These are phyloP conservation scores for Mucor lusitanicus DNA, from an alignment of 371 early-diverging fungal genomes.

Conservation along the genomic window DNA sequence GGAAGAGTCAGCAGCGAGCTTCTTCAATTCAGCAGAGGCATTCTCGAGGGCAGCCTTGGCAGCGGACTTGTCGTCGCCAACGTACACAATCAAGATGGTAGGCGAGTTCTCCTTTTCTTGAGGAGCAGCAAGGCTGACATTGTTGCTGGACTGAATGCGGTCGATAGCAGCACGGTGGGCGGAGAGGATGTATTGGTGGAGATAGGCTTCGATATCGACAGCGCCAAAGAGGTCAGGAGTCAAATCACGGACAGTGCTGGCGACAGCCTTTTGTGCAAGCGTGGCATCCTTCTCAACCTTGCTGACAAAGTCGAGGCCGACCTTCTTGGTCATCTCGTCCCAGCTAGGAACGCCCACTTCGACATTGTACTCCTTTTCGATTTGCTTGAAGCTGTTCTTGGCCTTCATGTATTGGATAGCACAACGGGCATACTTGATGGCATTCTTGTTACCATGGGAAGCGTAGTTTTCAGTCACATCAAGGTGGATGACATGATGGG, in stretches of 20 bases:
- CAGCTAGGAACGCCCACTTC: conserved; percentile 54
- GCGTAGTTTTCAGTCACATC: conserved; percentile 58
- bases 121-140: conserved; percentile 77
- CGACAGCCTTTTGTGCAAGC: conserved; percentile 53
- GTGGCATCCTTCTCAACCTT: conserved; percentile 56
- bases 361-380: conserved; percentile 67
- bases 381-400: conserved; percentile 60
- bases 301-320: conserved; percentile 66
- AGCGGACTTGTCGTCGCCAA: conserved; percentile 56
- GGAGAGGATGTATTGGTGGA: conserved; percentile 80
- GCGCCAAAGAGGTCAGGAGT: conserved; percentile 66
- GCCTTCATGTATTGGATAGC: conserved; percentile 65
- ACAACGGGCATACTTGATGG: conserved; percentile 58
- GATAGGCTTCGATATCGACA: conserved; percentile 76
- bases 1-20: conserved; percentile 61
- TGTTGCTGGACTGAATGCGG: conserved; percentile 63
- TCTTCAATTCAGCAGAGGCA: conserved; percentile 69
- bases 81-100: conserved; percentile 75
- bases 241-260: conserved; percentile 33
- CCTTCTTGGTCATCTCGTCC: conserved; percentile 8
- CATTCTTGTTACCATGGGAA: conserved; percentile 37
- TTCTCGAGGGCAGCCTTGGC: conserved; percentile 64
- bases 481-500: conserved; percentile 54
- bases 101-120: conserved; percentile 60
- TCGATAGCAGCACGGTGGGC: conserved; percentile 78